Base-by-base conservation (phyloP, 345 rosid species). In the Pelargonium nanum region DNA sequence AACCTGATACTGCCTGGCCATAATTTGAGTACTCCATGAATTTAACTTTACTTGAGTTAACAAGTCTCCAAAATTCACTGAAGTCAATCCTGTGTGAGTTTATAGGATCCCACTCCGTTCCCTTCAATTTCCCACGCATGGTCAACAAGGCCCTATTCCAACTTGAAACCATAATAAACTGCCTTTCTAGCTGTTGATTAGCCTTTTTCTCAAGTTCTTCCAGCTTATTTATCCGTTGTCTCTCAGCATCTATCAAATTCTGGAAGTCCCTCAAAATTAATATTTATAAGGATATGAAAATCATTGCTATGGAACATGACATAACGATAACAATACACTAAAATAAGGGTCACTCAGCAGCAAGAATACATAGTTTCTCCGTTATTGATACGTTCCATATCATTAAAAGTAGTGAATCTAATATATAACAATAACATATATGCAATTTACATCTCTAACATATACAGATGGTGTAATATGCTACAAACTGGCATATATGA, bases 101-200 rank as follows among this genome's bases (percentile, higher is more conserved):
- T 62, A 74, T 73, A 9, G 96, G 98, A 75, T 91, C 98, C 95
- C 95, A 91, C 65, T 91, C 85, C 6, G 98, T 80, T 55, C 96
- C 95, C 45, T 75, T 88, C 66, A 91, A 67, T 83, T 85, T 88
- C 53, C 98, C 95, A 34, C 83, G 75, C 75, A 85, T 75, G 7
- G 81, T 72, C 73, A 91, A 65, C 78, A 91, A 72, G 20, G 69
- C 73, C 70, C 96, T 83, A 70, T 95, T 88, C 98, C 98, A 91
- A 44, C 73, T 60, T 4, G 96, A 91, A 57, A 92, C 96, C 92
- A 86, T 76, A 3, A 91, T 90, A 68, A 91, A 83, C 81, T 88
- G 96, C 70, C 96, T 91, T 70, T 88, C 98, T 71, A 91, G 62
- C 58, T 91, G 98, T 58, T 85, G 56, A 60, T 84, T 78, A 28